Evolutionary conservation across 192 early-diverging fungal species (phyloP).

Genomic region (Coemansia sp.): DNA sequence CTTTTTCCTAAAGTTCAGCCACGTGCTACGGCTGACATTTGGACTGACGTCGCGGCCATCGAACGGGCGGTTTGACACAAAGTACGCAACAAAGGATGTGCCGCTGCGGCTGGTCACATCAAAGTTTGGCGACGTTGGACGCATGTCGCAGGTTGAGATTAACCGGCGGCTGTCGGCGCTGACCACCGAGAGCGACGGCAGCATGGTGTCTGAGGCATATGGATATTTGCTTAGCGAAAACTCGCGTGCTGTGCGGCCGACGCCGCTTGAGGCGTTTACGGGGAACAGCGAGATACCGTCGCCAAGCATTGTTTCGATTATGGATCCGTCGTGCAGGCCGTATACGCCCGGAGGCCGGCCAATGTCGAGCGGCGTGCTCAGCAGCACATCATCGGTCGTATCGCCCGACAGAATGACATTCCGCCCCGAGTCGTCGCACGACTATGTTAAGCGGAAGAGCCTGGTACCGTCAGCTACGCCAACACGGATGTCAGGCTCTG

Average conservation of each 20-base stretch:
- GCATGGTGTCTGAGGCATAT: conserved; percentile 43
- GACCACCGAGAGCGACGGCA: conserved; percentile 44
- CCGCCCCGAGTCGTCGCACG: conserved; percentile 6
- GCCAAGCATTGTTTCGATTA: conserved; percentile 20
- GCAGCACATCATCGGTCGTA: not conserved
- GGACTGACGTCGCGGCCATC: conserved; percentile 42
- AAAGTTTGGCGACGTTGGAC: conserved; percentile 53
- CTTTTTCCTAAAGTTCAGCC: conserved; percentile 35
- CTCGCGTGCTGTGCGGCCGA: conserved; percentile 29
- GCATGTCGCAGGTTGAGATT: conserved; percentile 50
- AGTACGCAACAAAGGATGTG: conserved; percentile 47
- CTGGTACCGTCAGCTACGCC: conserved; percentile 11
- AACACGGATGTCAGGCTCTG: conserved; percentile 3
- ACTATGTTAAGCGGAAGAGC: conserved; percentile 12
- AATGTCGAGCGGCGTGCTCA: conserved; percentile 13
- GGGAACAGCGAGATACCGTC: conserved; percentile 22
- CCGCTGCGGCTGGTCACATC: conserved; percentile 50
- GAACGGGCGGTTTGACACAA: conserved; percentile 35
- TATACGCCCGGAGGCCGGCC: conserved; percentile 20
- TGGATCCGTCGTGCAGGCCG: conserved; percentile 7
- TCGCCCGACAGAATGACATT: conserved; percentile 11
- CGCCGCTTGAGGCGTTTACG: conserved; percentile 28
- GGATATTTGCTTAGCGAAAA: conserved; percentile 50
- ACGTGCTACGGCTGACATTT: conserved; percentile 50
- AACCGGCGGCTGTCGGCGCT: conserved; percentile 48